Evolutionary conservation across 805 yeast species (phyloP).

Genomic region (Candida railenensis): DNA sequence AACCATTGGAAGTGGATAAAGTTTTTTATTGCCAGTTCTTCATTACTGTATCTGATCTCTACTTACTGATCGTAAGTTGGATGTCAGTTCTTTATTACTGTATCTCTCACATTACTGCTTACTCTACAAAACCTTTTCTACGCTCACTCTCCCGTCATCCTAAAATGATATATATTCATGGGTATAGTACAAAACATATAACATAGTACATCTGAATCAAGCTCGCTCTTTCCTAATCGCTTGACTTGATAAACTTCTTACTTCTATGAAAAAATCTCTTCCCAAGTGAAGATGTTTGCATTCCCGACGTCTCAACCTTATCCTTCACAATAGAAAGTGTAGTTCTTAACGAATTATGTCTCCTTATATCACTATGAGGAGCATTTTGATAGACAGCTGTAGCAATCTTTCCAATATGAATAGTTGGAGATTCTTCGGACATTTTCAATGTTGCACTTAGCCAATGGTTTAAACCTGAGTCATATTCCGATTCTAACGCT

Average conservation of each 20-base stretch:
- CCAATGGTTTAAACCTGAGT: conserved; percentile 63
- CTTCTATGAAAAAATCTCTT: conserved; percentile 57
- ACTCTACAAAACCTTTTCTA: too few relatives aligned
- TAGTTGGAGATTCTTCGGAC: conserved; percentile 30
- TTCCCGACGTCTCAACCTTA: conserved; percentile 44
- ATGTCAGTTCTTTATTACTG: too few relatives aligned
- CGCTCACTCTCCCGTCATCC: too few relatives aligned
- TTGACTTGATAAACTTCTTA: conserved; percentile 35
- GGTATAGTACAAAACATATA: too few relatives aligned
- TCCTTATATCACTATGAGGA: conserved; percentile 50
- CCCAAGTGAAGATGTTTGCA: conserved; percentile 53
- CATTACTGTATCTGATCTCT: too few relatives aligned
- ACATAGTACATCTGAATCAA: too few relatives aligned
- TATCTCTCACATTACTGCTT: too few relatives aligned
- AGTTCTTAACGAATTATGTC: conserved; percentile 49
- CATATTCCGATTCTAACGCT: conserved; percentile 41
- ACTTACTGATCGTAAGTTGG: too few relatives aligned
- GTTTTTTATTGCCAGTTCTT: too few relatives aligned
- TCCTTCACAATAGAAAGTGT: conserved; percentile 49
- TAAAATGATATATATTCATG: too few relatives aligned
- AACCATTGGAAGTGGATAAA: too few relatives aligned
- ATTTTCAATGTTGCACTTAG: conserved; percentile 44
- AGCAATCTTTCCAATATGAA: conserved; percentile 54
- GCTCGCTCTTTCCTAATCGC: too few relatives aligned
- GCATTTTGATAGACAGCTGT: conserved; percentile 67